These are phyloP conservation scores for Echium plantagineum DNA, from an alignment of 257 asterid species.

Conservation along the genomic window DNA sequence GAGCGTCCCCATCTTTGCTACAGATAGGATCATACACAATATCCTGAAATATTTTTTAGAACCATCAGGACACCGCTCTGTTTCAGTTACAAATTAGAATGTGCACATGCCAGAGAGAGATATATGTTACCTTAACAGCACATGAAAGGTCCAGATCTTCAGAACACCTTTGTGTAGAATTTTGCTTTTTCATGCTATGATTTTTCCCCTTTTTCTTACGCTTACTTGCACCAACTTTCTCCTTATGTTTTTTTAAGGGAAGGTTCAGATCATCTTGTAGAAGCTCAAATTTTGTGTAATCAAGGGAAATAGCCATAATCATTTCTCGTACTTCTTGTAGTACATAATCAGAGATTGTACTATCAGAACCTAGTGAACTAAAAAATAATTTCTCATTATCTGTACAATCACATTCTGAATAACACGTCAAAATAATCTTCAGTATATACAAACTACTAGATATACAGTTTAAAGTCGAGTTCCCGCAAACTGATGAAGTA, in stretches of 20 bases:
- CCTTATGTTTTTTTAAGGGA: constrained; percentile 37
- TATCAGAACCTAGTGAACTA: constrained; percentile 68
- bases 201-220: constrained; percentile 76
- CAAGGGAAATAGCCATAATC: constrained; percentile 77
- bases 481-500: constrained; percentile 25
- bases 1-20: constrained; percentile 25
- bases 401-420: constrained; percentile 33
- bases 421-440: constrained; percentile 48
- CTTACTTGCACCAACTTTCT: constrained; percentile 38
- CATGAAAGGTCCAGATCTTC: constrained; percentile 26
- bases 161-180: constrained; percentile 38
- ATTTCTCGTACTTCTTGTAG: constrained; percentile 68
- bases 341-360: constrained; percentile 59
- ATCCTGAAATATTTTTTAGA: constrained; percentile 38
- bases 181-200: constrained; percentile 43
- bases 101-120: constrained; percentile 12
- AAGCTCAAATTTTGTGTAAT: constrained; percentile 84
- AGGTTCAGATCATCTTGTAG: constrained; percentile 45
- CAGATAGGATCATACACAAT: constrained; percentile 25
- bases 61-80: constrained; percentile 12
- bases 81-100: constrained; percentile 8
- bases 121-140: constrained; percentile 41
- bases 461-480: constrained; percentile 29
- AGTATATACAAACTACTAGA: constrained; percentile 58
- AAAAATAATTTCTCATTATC: constrained; percentile 50